Percentiles rank a stretch among this genome's conserved stretches.
These are phyloP conservation scores for Debaryomyces robertsiae DNA, from an alignment of 1,139 yeast genomes.

Conservation along the genomic window DNA sequence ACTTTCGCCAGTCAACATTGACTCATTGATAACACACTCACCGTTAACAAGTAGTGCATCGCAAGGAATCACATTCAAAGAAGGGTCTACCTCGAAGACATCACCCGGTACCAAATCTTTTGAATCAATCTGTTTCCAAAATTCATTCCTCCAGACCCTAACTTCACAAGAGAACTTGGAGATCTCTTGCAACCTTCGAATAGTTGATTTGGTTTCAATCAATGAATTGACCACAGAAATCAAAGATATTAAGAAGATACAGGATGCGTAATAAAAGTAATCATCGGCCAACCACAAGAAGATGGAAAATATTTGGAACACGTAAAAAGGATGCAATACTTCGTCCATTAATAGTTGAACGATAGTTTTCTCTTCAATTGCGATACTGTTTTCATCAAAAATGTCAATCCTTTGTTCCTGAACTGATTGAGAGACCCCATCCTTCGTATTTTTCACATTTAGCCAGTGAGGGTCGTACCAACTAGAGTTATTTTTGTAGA, in stretches of 20 bases:
- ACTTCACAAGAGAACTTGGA: conserved; percentile 77
- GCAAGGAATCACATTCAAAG: conserved; percentile 73
- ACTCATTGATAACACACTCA: conserved; percentile 91
- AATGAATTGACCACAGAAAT: conserved; percentile 79
- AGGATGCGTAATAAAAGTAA: conserved; percentile 89
- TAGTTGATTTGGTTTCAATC: conserved; percentile 78
- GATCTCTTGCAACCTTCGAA: conserved; percentile 70
- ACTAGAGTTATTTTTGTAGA: conserved; percentile 77
- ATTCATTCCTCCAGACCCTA: conserved; percentile 89
- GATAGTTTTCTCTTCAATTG: conserved; percentile 72
- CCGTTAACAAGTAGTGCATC: conserved; percentile 87
- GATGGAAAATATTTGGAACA: conserved; percentile 91
- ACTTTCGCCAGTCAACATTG: conserved; percentile 97
- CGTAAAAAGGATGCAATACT: conserved; percentile 89
- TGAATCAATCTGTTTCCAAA: conserved; percentile 84
- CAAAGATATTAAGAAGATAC: conserved; percentile 85
- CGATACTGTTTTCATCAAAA: conserved; percentile 77
- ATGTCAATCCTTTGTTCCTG: conserved; percentile 71
- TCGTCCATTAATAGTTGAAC: conserved; percentile 75
- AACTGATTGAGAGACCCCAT: conserved; percentile 71
- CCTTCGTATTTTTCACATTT: conserved; percentile 54
- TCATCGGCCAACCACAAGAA: conserved; percentile 90
- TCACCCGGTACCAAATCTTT: conserved; percentile 96
- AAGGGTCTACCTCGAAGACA: conserved; percentile 88
- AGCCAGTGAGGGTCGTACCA: conserved; percentile 87